Evolutionary conservation across 2,329 filamentous ascomycete species (phyloP).

Genomic region (Ophiocordyceps robertsii): DNA sequence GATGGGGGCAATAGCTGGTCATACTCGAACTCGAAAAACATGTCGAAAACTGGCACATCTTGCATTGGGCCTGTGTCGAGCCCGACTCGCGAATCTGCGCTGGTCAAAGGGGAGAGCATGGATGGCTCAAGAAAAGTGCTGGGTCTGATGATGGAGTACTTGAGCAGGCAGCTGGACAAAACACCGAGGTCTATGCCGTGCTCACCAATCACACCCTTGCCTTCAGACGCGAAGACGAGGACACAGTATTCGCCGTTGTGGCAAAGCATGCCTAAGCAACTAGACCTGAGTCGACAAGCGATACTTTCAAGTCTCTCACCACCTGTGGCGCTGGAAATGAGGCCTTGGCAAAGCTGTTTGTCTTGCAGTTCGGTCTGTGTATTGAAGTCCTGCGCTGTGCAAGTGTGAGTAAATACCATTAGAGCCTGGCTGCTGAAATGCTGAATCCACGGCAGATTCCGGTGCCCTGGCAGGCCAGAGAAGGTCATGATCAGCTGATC

Average conservation of each 20-base stretch:
- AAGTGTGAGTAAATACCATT: slow-evolving; percentile 21
- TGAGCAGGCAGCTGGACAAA: slow-evolving; percentile 10
- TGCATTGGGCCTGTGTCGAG: slow-evolving; percentile 1
- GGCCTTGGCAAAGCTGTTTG: slow-evolving; percentile 9
- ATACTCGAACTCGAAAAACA: slow-evolving; percentile 18
- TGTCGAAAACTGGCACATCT: slow-evolving; percentile 10
- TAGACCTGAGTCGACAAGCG: slow-evolving; percentile 19
- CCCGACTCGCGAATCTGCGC: background rate
- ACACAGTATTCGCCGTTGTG: slow-evolving; percentile 18
- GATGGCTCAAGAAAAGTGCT: slow-evolving; percentile 5
- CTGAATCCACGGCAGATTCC: slow-evolving; percentile 11
- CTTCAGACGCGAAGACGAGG: slow-evolving; percentile 24
- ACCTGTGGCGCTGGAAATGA: slow-evolving; percentile 5
- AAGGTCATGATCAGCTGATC: slow-evolving; percentile 5
- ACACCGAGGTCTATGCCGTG: slow-evolving; percentile 3
- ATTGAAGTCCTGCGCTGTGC: slow-evolving; percentile 18
- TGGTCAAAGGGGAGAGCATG: slow-evolving; percentile 12
- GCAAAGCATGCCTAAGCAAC: slow-evolving; percentile 22
- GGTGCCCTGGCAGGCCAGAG: slow-evolving; percentile 4
- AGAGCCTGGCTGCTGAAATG: slow-evolving; percentile 10
- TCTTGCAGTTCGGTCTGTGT: slow-evolving; percentile 5
- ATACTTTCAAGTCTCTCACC: slow-evolving; percentile 11
- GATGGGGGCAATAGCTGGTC: slow-evolving; percentile 12
- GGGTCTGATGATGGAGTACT: slow-evolving; percentile 24
- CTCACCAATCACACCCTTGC: slow-evolving; percentile 19